A percentile compares a stretch with the other conserved stretches of the same genome.
These are phyloP conservation scores for Phytophthora megakarya DNA, from an alignment of 352 stramenopile genomes.

Conservation along the genomic window DNA sequence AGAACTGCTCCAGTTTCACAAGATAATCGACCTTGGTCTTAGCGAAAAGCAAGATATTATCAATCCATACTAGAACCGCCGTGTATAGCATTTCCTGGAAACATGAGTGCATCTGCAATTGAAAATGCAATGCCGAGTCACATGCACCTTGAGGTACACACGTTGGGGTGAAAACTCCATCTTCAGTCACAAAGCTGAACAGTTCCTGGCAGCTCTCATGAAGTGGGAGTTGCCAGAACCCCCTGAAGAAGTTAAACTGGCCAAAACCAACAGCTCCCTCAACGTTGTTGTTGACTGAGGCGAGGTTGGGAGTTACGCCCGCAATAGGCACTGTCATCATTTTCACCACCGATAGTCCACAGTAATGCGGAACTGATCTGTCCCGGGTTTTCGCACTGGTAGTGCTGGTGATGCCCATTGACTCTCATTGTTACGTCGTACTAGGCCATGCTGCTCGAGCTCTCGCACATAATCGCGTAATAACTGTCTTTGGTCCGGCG, in stretches of 20 bases:
- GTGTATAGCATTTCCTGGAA: slow-evolving; percentile 9
- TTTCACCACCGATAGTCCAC: slow-evolving; percentile 4
- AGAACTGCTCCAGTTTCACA: slow-evolving; percentile 8
- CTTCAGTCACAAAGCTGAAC: not conserved
- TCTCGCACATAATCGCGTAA: too few relatives aligned
- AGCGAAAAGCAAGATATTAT: not conserved
- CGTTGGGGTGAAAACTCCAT: slow-evolving; percentile 1
- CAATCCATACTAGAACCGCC: not conserved
- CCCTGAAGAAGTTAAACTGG: not conserved
- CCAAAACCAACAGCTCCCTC: not conserved
- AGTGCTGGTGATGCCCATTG: not conserved
- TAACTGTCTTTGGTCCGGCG: too few relatives aligned
- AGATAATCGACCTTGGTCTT: slow-evolving; percentile 4
- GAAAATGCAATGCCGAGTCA: slow-evolving; percentile 6
- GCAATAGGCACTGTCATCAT: not conserved
- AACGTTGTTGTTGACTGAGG: not conserved
- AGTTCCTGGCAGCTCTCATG: not conserved
- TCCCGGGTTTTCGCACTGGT: not conserved
- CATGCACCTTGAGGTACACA: not conserved
- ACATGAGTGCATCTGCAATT: not conserved
- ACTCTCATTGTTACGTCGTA: slow-evolving; percentile 5
- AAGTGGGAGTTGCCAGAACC: not conserved
- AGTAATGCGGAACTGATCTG: not conserved
- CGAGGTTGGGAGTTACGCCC: not conserved
- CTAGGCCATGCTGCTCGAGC: too few relatives aligned